Conservation (phyloP, 441 rosid species). For the Erodium chrysanthum region DNA sequence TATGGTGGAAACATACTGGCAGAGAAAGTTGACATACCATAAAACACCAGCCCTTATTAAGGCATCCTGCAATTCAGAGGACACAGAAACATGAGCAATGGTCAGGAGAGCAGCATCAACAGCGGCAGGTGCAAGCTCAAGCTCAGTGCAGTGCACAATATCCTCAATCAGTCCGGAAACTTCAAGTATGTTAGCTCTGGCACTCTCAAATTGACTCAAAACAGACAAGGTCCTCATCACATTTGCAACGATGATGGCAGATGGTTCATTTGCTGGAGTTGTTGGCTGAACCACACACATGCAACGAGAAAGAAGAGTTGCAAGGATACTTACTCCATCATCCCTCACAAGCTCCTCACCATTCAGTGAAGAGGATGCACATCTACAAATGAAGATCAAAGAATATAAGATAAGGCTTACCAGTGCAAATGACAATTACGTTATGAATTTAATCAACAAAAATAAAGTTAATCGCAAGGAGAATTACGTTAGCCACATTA, state of each 20-base stretch:
- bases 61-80: constrained; percentile 71
- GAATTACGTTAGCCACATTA: constrained; percentile 81
- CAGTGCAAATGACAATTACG: too few species aligned
- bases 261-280: constrained; percentile 80
- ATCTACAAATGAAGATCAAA: constrained; percentile 36
- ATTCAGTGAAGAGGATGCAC: constrained; percentile 89
- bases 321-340: constrained; percentile 86
- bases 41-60: constrained; percentile 86
- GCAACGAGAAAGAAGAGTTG: constrained; percentile 89
- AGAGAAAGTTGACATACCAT: constrained; percentile 46
- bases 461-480: constrained; percentile 16
- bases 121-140: constrained; percentile 89
- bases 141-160: constrained; percentile 93
- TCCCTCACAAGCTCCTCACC: constrained; percentile 99
- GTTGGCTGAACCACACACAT: constrained; percentile 96
- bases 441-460: too few species aligned
- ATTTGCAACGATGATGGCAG: constrained; percentile 88
- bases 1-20: not conserved
- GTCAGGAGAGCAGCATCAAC: constrained; percentile 92
- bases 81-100: constrained; percentile 72
- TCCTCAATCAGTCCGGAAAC: constrained; percentile 71
- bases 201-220: constrained; percentile 88
- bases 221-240: constrained; percentile 83
- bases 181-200: constrained; percentile 72
- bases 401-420: constrained; percentile 12